phyloP scores from a whole-genome alignment of 768 basidiomycete genomes.

The Podaxis rugospora region DNA sequence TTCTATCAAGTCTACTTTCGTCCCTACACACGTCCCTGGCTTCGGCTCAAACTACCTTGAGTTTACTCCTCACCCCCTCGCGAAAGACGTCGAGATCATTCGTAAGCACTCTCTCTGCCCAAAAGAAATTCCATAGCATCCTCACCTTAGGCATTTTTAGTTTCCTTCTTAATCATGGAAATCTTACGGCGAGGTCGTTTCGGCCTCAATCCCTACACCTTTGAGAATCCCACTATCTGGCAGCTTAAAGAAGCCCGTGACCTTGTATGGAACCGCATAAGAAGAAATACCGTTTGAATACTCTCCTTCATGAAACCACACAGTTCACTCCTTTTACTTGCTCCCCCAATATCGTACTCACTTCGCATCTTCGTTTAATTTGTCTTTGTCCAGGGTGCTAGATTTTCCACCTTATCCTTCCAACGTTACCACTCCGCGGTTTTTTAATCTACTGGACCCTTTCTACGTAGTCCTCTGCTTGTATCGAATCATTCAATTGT shows the following conservation, averaged over 20 bases:
- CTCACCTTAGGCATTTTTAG: constrained; percentile 24
- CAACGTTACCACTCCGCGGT: too few relatives aligned
- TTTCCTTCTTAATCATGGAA: constrained; percentile 64
- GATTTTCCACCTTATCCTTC: too few relatives aligned
- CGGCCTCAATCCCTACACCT: constrained; percentile 40
- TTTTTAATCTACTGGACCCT: too few relatives aligned
- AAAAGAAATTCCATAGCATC: background rate
- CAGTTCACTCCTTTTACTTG: background rate
- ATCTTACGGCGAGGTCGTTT: constrained; percentile 59
- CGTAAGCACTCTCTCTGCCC: constrained; percentile 26
- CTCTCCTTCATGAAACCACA: constrained; percentile 2
- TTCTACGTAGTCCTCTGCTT: too few relatives aligned
- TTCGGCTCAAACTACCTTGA: constrained; percentile 57
- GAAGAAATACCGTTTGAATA: constrained; percentile 26
- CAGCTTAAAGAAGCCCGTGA: constrained; percentile 37
- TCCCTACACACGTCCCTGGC: constrained; percentile 47
- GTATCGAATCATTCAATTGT: too few relatives aligned
- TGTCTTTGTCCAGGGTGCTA: background rate
- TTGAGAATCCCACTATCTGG: constrained; percentile 47
- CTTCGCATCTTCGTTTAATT: background rate
- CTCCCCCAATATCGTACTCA: background rate
- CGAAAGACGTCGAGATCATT: constrained; percentile 48
- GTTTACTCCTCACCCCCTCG: constrained; percentile 44
- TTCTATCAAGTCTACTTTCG: constrained; percentile 30
- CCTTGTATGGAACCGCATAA: constrained; percentile 30